Percentiles rank a stretch among this genome's conserved stretches.
Evolutionary conservation across 202 grass and related monocot species (phyloP).

Genomic region (Brachypodium distachyon): DNA sequence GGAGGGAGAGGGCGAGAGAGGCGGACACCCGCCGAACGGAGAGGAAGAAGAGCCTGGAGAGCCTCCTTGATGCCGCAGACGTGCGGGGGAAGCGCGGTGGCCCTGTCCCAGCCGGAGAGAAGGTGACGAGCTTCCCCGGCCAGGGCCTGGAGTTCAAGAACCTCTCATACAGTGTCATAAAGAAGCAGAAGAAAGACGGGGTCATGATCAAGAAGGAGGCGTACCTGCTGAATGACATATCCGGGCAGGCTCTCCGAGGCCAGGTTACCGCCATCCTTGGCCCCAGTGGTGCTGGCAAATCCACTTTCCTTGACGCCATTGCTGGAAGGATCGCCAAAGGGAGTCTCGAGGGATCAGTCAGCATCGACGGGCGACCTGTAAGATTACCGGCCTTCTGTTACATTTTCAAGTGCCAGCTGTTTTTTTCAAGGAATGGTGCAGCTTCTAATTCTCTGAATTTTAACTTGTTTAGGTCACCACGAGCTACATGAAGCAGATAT

Average conservation of each 20-base stretch:
- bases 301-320: conserved; percentile 76
- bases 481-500: conserved; percentile 78
- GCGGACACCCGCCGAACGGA: not conserved
- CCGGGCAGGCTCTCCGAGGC: conserved; percentile 56
- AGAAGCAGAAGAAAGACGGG: conserved; percentile 65
- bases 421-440: not conserved
- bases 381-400: not conserved
- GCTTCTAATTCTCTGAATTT: not conserved
- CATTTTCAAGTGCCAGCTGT: not conserved
- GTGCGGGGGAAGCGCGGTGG: not conserved
- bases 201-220: conserved; percentile 49
- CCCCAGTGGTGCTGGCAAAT: conserved; percentile 82
- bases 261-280: conserved; percentile 75
- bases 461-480: conserved; percentile 47
- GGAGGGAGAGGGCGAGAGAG: not conserved
- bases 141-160: conserved; percentile 64
- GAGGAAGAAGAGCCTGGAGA: conserved; percentile 42
- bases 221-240: conserved; percentile 65
- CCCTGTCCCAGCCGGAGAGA: not conserved
- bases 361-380: conserved; percentile 47
- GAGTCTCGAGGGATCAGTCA: conserved; percentile 54
- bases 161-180: conserved; percentile 59
- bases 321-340: conserved; percentile 59
- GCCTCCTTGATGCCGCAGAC: conserved; percentile 29
- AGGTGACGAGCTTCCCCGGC: conserved; percentile 27